Base-by-base conservation (phyloP, 2,329 filamentous ascomycete species). In the Xylariomycetidae sp. region DNA sequence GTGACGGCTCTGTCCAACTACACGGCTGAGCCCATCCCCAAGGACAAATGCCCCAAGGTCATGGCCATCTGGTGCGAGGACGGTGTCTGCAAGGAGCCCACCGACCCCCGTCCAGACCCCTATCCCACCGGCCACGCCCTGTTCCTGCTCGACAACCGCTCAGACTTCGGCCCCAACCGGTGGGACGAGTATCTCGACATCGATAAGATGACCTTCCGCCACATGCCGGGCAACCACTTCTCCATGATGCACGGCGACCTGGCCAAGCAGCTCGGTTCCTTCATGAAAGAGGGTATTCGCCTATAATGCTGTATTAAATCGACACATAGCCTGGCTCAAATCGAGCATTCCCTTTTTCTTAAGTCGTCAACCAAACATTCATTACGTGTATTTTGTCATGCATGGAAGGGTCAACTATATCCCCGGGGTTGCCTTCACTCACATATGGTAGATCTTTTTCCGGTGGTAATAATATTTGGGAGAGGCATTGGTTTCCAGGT, bases 211-310 rank as follows among this genome's bases (percentile, higher is more conserved):
- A 66, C 67, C 30, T 80, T 73, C 44, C 70, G 70, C 34, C 77
- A 82, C 50, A 82, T 85, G 77, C 75, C 74, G 12, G 82, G 80
- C 3, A 83, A 86, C 50, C 82, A 86, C 61, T 86, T 87, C 61
- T 77, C 72, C 14, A 86, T 86, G 81, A 85, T 87, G 80, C 77
- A 82, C 56, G 78, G 77, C 41, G 54, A 66, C 4, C 33, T 60
- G 3, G 56, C 56, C 10, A 54, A 56, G 38, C 44, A 51, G 20
- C 42, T 59, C 4, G 55, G 54, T 8, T 36, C 36, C 8, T 59
- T 58, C 35, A 39, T 59, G 44, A 54, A 50, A 30, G 50, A 57
- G 16, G 54, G 51, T 5, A 54, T 58, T 11, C 40, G 51, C 34
- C 20, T 44, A 34, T 55, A 50, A 30, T 28, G 13, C 16, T n/a